These are phyloP conservation scores for Exsudoporus floridanus DNA, from an alignment of 1,284 basidiomycete species.

Conservation along the genomic window DNA sequence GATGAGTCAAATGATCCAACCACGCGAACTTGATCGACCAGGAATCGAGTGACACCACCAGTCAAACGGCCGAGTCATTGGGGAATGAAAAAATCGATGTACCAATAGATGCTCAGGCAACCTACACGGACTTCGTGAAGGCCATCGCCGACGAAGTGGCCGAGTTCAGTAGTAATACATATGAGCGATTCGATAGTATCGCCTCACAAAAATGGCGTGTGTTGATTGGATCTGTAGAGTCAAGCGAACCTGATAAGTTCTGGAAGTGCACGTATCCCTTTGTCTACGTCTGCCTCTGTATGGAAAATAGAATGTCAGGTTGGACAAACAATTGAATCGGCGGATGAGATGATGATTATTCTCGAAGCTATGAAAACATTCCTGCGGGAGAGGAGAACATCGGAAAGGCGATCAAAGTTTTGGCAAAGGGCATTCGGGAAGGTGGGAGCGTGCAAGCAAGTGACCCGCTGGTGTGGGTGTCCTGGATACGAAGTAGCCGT, in stretches of 20 bases:
- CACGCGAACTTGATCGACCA: too few species aligned
- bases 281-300: slow-evolving; percentile 54
- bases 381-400: slow-evolving; percentile 46
- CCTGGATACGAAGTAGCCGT: neutral
- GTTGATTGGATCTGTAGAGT: neutral
- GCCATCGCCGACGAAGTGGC: slow-evolving; percentile 44
- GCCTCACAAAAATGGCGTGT: neutral
- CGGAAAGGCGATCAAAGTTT: slow-evolving; percentile 43
- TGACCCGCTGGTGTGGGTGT: slow-evolving; percentile 41
- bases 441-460: slow-evolving; percentile 46
- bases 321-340: slow-evolving; percentile 46
- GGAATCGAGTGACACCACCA: too few species aligned
- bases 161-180: slow-evolving; percentile 39
- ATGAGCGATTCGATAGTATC: slow-evolving; percentile 1
- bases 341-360: slow-evolving; percentile 52
- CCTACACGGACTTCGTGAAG: slow-evolving; percentile 46
- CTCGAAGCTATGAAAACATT: slow-evolving; percentile 74
- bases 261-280: slow-evolving; percentile 20
- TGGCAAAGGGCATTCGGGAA: slow-evolving; percentile 43
- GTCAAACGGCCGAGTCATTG: too few species aligned
- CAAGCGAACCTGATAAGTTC: slow-evolving; percentile 20
- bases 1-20: too few species aligned
- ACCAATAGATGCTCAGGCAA: too few species aligned
- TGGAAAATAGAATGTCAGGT: slow-evolving; percentile 54
- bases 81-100: too few species aligned